These are phyloP conservation scores for Alternaria sp. DNA, from an alignment of 2,329 filamentous ascomycete species.

Conservation along the genomic window DNA sequence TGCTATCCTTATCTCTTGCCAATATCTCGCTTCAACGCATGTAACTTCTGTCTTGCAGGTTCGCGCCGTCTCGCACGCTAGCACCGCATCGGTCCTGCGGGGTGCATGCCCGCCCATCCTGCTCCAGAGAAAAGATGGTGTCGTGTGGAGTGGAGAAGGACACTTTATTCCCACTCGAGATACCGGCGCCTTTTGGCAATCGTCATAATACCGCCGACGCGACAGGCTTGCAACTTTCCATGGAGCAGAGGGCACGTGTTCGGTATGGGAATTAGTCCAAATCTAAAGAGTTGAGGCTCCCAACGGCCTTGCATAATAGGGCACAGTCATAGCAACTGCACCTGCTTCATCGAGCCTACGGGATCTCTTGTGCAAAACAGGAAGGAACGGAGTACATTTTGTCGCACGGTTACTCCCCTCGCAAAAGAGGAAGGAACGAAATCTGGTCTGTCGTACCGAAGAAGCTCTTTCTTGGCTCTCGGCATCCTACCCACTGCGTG, in stretches of 20 bases:
- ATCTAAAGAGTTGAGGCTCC: neutral
- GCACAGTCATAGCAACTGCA: constrained; percentile 6
- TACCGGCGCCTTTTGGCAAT: neutral
- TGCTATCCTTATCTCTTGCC: constrained; percentile 16
- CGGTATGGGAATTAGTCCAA: neutral
- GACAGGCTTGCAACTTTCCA: neutral
- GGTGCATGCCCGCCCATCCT: constrained; percentile 23
- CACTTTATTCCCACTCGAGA: constrained; percentile 7
- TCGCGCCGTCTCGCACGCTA: constrained; percentile 6
- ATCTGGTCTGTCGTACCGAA: neutral
- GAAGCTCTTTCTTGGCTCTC: constrained; percentile 1
- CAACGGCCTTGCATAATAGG: constrained; percentile 7
- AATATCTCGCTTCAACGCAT: constrained; percentile 9
- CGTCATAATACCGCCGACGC: neutral
- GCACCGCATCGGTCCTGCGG: constrained; percentile 20
- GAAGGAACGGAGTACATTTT: constrained; percentile 8
- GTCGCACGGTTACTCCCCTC: neutral
- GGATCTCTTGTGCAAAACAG: constrained; percentile 15
- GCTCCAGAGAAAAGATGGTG: neutral
- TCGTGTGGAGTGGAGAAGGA: constrained; percentile 4
- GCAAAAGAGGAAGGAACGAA: constrained; percentile 16
- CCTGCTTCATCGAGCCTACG: constrained; percentile 19
- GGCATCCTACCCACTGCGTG: neutral
- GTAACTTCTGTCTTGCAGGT: constrained; percentile 12
- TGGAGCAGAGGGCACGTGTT: neutral